Conservation (phyloP, 2,329 filamentous ascomycete genomes). For the Fusarium ambrosium region DNA sequence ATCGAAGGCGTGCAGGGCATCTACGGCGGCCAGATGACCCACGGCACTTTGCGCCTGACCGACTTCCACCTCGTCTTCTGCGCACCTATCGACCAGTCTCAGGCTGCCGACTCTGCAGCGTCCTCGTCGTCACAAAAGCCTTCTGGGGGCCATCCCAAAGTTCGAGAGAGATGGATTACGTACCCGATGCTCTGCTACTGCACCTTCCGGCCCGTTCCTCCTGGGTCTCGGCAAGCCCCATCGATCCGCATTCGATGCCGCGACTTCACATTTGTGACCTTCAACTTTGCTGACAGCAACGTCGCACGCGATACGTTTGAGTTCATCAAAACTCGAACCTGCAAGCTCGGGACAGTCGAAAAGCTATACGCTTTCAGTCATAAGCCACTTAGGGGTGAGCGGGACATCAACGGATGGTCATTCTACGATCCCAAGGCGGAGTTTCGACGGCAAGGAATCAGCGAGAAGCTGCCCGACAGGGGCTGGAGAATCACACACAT, state of each 20-base stretch:
- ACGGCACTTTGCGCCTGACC: slow-evolving; percentile 71
- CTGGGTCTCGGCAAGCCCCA: slow-evolving; percentile 77
- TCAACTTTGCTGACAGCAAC: slow-evolving; percentile 83
- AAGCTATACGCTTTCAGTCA: slow-evolving; percentile 94
- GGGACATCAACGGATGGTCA: slow-evolving; percentile 82
- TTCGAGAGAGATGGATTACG: slow-evolving; percentile 88
- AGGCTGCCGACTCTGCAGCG: slow-evolving; percentile 39
- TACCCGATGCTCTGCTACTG: slow-evolving; percentile 92
- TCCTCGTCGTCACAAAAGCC: slow-evolving; percentile 25
- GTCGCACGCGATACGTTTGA: slow-evolving; percentile 89
- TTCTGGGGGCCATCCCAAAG: slow-evolving; percentile 48
- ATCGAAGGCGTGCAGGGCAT: slow-evolving; percentile 73
- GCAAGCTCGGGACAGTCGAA: slow-evolving; percentile 84
- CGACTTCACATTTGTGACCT: slow-evolving; percentile 93
- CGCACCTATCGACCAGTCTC: slow-evolving; percentile 55
- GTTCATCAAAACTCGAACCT: slow-evolving; percentile 84
- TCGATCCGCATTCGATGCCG: slow-evolving; percentile 90
- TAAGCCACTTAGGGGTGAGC: slow-evolving; percentile 79
- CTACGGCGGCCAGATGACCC: slow-evolving; percentile 68
- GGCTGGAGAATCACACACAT: slow-evolving; percentile 93
- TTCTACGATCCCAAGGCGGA: slow-evolving; percentile 89
- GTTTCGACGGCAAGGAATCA: slow-evolving; percentile 89
- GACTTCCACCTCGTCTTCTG: slow-evolving; percentile 73
- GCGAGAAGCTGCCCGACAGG: slow-evolving; percentile 79
- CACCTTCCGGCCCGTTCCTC: slow-evolving; percentile 79